Evolutionary conservation across 1,284 basidiomycete genomes (phyloP).

Genomic region (Heliocybe sulcata): DNA sequence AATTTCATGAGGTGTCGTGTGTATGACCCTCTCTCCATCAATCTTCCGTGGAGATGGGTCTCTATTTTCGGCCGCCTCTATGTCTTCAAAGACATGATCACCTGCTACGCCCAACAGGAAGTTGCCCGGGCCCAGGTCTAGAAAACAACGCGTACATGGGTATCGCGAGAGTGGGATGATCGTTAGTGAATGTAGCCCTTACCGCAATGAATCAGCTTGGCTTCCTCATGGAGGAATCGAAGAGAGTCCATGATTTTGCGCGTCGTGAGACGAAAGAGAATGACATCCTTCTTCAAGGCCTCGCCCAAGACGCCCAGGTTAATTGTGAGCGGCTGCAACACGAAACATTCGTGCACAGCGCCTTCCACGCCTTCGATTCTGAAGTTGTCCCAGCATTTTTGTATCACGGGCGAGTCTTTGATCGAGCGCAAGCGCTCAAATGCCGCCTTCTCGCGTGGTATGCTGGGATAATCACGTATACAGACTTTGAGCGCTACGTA

Average conservation of each 20-base stretch:
- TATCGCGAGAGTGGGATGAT: no score
- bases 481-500: constrained; percentile 15
- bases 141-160: constrained; percentile 6
- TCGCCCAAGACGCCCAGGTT: constrained; percentile 7
- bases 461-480: constrained; percentile 1
- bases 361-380: constrained; percentile 6
- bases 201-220: constrained; percentile 5
- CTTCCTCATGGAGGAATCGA: constrained; percentile 27
- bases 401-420: background rate
- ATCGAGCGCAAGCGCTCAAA: background rate
- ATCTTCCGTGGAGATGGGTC: constrained; percentile 9
- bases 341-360: constrained; percentile 8
- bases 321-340: constrained; percentile 10
- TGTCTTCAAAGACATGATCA: constrained; percentile 4
- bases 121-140: constrained; percentile 11
- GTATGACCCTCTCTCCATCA: constrained; percentile 6
- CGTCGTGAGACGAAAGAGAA: background rate
- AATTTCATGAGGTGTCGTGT: constrained; percentile 4
- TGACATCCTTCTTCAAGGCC: background rate
- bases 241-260: background rate
- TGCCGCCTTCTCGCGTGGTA: constrained; percentile 3
- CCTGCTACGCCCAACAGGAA: constrained; percentile 6
- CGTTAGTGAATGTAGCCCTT: background rate
- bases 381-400: constrained; percentile 4
- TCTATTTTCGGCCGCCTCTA: constrained; percentile 4